These are phyloP conservation scores for Fusarium denticulatum DNA, from an alignment of 2,329 filamentous ascomycete genomes.

Conservation along the genomic window DNA sequence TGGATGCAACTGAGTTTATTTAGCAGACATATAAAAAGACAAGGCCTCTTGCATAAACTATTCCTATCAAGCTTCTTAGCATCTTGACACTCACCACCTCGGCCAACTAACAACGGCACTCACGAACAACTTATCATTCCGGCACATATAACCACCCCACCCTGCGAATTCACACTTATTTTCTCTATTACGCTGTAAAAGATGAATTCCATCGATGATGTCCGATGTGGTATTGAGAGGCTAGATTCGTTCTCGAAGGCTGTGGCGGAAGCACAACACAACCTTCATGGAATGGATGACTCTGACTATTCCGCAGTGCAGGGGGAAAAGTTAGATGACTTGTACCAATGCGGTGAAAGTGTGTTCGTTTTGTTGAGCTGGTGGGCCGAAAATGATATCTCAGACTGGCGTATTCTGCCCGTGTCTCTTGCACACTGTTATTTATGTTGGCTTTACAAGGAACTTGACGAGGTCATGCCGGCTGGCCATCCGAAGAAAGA, in stretches of 20 bases:
- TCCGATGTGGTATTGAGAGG: background rate
- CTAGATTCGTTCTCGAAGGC: background rate
- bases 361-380: fast-evolving
- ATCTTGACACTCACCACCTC: background rate
- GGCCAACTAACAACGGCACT: background rate
- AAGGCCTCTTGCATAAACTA: background rate
- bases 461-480: fast-evolving
- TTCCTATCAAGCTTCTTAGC: background rate
- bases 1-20: background rate
- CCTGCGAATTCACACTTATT: too few relatives aligned
- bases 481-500: background rate
- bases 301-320: background rate
- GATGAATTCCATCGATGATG: background rate
- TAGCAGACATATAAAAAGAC: background rate
- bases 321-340: fast-evolving
- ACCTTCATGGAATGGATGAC: fast-evolving
- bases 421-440: background rate
- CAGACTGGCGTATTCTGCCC: fast-evolving
- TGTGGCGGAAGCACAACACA: background rate
- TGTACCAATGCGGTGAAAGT: fast-evolving
- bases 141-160: background rate
- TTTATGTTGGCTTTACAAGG: fast-evolving
- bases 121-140: background rate
- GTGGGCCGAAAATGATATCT: fast-evolving
- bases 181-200: background rate